Conservation (phyloP, 805 yeast genomes). For the Lachancea nothofagi region DNA sequence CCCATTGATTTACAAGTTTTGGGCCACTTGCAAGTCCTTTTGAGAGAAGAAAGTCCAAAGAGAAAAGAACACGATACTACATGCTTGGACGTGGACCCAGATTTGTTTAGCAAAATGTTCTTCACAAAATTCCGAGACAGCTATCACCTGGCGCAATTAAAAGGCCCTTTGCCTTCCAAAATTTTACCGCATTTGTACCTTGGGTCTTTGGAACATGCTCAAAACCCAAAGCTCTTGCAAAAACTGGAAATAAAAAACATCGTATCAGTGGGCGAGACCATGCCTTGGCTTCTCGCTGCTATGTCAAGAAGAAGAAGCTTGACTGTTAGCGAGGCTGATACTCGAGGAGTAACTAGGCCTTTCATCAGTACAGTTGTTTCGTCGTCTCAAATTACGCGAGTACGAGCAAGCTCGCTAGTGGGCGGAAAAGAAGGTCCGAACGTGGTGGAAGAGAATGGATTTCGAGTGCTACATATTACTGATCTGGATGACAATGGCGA, state of each 20-base stretch:
- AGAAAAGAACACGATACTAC: conserved; percentile 15
- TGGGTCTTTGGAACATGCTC: conserved; percentile 82
- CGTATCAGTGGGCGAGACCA: conserved; percentile 79
- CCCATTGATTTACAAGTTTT: conserved; percentile 66
- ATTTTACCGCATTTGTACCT: conserved; percentile 78
- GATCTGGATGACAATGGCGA: conserved; percentile 89
- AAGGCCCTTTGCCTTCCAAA: conserved; percentile 78
- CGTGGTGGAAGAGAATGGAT: conserved; percentile 28
- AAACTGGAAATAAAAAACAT: conserved; percentile 66
- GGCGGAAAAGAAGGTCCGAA: not conserved
- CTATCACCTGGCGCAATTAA: conserved; percentile 29
- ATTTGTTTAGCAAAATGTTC: conserved; percentile 33
- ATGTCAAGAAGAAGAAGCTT: conserved; percentile 4
- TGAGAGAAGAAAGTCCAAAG: conserved; percentile 56
- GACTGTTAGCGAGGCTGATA: conserved; percentile 1
- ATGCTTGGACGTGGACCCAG: conserved; percentile 24
- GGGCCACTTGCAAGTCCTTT: conserved; percentile 55
- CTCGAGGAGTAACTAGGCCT: not conserved
- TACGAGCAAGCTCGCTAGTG: not conserved
- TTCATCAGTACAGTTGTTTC: not conserved
- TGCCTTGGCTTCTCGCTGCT: conserved; percentile 47
- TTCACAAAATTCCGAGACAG: conserved; percentile 26
- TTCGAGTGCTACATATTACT: conserved; percentile 46
- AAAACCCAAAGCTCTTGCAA: conserved; percentile 54
- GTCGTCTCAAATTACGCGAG: not conserved